phyloP scores from a whole-genome alignment of 129 eudicot species.

The Cynara cardunculus region DNA sequence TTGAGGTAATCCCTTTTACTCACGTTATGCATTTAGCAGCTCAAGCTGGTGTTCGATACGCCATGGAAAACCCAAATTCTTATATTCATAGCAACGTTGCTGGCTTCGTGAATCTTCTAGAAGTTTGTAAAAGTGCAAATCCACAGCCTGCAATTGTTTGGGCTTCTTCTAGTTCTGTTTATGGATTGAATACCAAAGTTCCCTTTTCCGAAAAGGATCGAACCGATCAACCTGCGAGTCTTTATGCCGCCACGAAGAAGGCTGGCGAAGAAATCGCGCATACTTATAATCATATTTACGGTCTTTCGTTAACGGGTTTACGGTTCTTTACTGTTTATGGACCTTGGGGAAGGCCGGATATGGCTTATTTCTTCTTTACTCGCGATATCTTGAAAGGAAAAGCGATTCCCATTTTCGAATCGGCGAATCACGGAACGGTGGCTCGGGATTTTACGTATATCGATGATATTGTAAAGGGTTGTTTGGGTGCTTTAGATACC shows the following conservation, averaged over 20 bases:
- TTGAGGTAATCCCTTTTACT: constrained; percentile 37
- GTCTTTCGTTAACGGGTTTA: constrained; percentile 43
- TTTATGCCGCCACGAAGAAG: constrained; percentile 46
- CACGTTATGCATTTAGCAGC: constrained; percentile 51
- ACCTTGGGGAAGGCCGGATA: constrained; percentile 51
- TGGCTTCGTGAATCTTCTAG: constrained; percentile 40
- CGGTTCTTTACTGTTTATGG: constrained; percentile 48
- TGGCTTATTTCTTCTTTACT: constrained; percentile 50
- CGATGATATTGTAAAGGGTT: constrained; percentile 51
- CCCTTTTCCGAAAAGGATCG: constrained; percentile 49
- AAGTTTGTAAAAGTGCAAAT: constrained; percentile 36
- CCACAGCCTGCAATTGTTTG: constrained; percentile 57
- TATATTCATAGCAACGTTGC: constrained; percentile 39
- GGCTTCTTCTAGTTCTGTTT: constrained; percentile 54
- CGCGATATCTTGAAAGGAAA: constrained; percentile 42
- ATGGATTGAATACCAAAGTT: constrained; percentile 42
- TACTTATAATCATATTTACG: constrained; percentile 47
- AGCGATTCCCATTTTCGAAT: constrained; percentile 33
- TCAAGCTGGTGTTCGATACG: constrained; percentile 52
- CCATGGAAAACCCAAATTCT: constrained; percentile 44
- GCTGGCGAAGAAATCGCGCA: constrained; percentile 50
- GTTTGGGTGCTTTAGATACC: constrained; percentile 51
- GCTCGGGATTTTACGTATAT: constrained; percentile 51
- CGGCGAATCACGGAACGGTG: constrained; percentile 31
- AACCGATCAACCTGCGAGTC: constrained; percentile 54